phyloP scores from a whole-genome alignment of 1,284 basidiomycete species.

The Fomitopsis schrenkii region DNA sequence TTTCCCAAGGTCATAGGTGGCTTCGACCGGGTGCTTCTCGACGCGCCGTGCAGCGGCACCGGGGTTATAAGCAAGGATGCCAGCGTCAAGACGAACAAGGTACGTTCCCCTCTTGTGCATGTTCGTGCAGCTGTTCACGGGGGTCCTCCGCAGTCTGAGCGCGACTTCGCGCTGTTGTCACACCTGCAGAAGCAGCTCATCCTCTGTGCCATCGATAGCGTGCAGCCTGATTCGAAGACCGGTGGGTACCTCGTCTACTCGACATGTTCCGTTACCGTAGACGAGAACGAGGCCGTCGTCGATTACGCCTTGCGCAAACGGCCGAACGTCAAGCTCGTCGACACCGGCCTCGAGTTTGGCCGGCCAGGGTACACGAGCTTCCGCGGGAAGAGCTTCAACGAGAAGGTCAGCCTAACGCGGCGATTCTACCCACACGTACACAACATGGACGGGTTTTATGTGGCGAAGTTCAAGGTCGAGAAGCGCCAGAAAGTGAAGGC shows the following conservation, averaged over 20 bases:
- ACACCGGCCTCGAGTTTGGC: conserved; percentile 92
- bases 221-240: conserved; percentile 84
- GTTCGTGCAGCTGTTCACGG: not conserved
- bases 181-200: conserved; percentile 99
- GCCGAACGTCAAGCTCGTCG: conserved; percentile 92
- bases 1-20: conserved; percentile 99
- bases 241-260: conserved; percentile 98
- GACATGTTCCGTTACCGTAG: conserved; percentile 97
- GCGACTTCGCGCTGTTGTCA: conserved; percentile 91
- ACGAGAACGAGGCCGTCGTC: conserved; percentile 98
- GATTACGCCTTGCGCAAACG: conserved; percentile 98
- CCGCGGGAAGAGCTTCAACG: conserved; percentile 86
- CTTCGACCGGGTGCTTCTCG: conserved; percentile 94
- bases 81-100: conserved; percentile 98
- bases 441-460: conserved; percentile 98
- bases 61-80: conserved; percentile 98
- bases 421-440: conserved; percentile 90
- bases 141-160: conserved; percentile 62
- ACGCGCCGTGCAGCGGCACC: conserved; percentile 97
- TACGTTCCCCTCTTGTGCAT: conserved; percentile 25
- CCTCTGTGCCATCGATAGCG: conserved; percentile 96
- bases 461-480: conserved; percentile 96
- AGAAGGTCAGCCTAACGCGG: conserved; percentile 79
- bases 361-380: conserved; percentile 88
- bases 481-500: conserved; percentile 57